phyloP scores from a whole-genome alignment of 2,329 filamentous ascomycete genomes.

The Rhinocladiella mackenziei region DNA sequence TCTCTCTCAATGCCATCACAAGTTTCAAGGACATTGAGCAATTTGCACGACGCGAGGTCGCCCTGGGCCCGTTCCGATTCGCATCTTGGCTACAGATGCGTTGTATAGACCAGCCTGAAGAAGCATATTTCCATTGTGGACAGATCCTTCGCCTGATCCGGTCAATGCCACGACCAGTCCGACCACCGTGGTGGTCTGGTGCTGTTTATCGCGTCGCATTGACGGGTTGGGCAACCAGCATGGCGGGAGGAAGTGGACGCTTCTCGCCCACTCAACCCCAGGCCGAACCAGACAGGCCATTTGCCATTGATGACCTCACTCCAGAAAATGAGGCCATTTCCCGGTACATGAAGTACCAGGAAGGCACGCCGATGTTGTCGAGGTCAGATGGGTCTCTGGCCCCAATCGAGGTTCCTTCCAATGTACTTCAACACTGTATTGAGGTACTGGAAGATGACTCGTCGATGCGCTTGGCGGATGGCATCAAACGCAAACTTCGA shows the following conservation, averaged over 20 bases:
- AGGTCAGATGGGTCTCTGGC: slow-evolving; percentile 49
- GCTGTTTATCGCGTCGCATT: slow-evolving; percentile 65
- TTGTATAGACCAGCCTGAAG: slow-evolving; percentile 60
- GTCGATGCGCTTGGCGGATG: slow-evolving; percentile 52
- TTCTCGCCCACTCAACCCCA: slow-evolving; percentile 32
- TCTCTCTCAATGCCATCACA: slow-evolving; percentile 64
- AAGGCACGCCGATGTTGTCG: slow-evolving; percentile 51
- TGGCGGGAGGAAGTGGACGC: slow-evolving; percentile 47
- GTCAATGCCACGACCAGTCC: slow-evolving; percentile 56
- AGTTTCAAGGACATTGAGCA: slow-evolving; percentile 65
- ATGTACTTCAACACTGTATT: slow-evolving; percentile 50
- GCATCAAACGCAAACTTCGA: slow-evolving; percentile 52
- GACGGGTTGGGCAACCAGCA: slow-evolving; percentile 60
- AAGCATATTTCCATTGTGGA: slow-evolving; percentile 64
- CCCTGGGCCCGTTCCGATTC: slow-evolving; percentile 55
- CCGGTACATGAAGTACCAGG: slow-evolving; percentile 51
- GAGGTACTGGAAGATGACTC: slow-evolving; percentile 52
- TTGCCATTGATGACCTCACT: slow-evolving; percentile 50
- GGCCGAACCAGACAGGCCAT: slow-evolving; percentile 38
- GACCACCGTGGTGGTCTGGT: slow-evolving; percentile 68
- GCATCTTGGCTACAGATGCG: slow-evolving; percentile 55
- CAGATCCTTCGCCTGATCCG: slow-evolving; percentile 62
- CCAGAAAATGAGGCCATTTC: slow-evolving; percentile 51
- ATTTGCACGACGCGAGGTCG: slow-evolving; percentile 58
- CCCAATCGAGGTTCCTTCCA: slow-evolving; percentile 46